Conservation (phyloP, 2,329 filamentous ascomycete species). For the Dothideomycetidae sp. region DNA sequence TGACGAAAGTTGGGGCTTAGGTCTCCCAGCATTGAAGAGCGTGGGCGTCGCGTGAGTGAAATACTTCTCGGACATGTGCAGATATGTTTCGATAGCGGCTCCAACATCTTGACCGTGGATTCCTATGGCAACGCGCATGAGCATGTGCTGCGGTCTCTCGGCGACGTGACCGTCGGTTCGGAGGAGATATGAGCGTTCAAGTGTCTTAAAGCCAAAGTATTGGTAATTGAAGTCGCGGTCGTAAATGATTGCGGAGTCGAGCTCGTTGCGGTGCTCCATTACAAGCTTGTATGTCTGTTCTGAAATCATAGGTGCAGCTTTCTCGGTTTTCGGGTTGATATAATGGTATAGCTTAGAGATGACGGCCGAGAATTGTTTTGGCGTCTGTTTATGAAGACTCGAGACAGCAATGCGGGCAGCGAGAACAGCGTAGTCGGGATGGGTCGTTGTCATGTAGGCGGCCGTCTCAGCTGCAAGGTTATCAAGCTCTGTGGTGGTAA, state of each 20-base stretch:
- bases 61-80: slow-evolving; percentile 96
- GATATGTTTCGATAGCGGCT: slow-evolving; percentile 91
- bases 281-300: slow-evolving; percentile 80
- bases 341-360: slow-evolving; percentile 90
- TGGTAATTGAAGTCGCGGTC: slow-evolving; percentile 99
- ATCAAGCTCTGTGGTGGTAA: slow-evolving; percentile 90
- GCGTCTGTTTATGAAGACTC: slow-evolving; percentile 99
- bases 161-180: slow-evolving; percentile 92
- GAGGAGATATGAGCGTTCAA: slow-evolving; percentile 93
- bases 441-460: slow-evolving; percentile 98
- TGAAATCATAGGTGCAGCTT: slow-evolving; percentile 84
- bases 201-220: slow-evolving; percentile 98
- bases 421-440: slow-evolving; percentile 97
- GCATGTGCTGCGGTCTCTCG: slow-evolving; percentile 97
- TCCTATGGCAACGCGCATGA: slow-evolving; percentile 96
- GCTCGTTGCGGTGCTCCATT: slow-evolving; percentile 89
- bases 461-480: slow-evolving; percentile 96
- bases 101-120: slow-evolving; percentile 94
- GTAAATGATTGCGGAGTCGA: slow-evolving; percentile 98
- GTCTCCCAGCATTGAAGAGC: slow-evolving; percentile 94
- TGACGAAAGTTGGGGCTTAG: slow-evolving; percentile 84
- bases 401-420: slow-evolving; percentile 97
- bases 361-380: slow-evolving; percentile 96
- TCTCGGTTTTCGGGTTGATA: slow-evolving; percentile 82
- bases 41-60: slow-evolving; percentile 98